Percentiles rank a stretch among this genome's conserved stretches.
Conservation (phyloP, 2,329 filamentous ascomycete species). For the Aspergillus sclerotialis region DNA sequence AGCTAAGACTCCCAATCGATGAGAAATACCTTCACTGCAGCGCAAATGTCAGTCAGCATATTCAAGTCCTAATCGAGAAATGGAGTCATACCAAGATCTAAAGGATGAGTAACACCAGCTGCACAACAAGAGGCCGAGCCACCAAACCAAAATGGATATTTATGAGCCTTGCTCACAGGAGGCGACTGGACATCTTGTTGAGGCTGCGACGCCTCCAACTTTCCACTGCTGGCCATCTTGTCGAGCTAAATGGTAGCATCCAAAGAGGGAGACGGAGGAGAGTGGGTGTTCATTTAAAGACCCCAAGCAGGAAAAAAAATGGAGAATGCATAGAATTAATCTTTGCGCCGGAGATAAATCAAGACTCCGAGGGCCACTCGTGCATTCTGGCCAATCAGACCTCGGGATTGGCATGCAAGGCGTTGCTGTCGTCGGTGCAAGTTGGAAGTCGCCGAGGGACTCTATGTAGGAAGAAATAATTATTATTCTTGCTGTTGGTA, state of each 20-base stretch:
- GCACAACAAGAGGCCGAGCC: conserved; percentile 90
- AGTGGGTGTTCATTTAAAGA: neutral
- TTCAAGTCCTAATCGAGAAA: conserved; percentile 1
- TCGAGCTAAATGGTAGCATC: conserved; percentile 14
- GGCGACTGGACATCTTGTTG: conserved; percentile 10
- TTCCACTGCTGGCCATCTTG: conserved; percentile 29
- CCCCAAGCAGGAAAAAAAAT: conserved; percentile 9
- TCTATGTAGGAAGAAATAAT: too few relatives aligned
- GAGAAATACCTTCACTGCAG: conserved; percentile 47
- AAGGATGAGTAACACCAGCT: conserved; percentile 82
- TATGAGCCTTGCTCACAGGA: conserved; percentile 29
- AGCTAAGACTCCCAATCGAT: conserved; percentile 2
- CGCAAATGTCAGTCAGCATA: conserved; percentile 14
- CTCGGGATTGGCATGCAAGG: too few relatives aligned
- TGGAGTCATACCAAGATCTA: conserved; percentile 69
- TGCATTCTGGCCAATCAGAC: neutral
- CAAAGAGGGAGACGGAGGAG: neutral
- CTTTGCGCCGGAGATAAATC: neutral
- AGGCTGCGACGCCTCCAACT: conserved; percentile 22
- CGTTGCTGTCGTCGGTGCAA: too few relatives aligned
- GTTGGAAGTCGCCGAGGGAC: conserved; percentile 10
- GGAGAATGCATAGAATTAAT: conserved; percentile 1
- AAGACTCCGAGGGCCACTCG: neutral
- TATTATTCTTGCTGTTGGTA: too few relatives aligned
- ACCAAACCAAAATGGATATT: conserved; percentile 92